Conservation (phyloP, 768 basidiomycete genomes). For the Lentinula lateritia region DNA sequence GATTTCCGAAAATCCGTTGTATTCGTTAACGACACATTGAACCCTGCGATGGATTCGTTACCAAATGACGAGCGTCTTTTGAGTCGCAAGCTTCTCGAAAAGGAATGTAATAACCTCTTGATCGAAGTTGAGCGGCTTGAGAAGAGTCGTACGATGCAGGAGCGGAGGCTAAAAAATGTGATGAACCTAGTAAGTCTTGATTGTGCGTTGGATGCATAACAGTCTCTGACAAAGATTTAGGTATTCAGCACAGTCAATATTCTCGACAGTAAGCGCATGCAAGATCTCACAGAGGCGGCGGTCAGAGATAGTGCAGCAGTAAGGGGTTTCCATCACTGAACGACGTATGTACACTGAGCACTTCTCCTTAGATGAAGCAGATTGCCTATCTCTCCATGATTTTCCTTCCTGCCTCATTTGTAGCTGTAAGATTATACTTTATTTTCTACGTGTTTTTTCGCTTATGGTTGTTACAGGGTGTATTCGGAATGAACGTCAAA, state of each 20-base stretch:
- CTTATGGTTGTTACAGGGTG: conserved; percentile 24
- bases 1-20: conserved; percentile 48
- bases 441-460: background rate
- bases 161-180: conserved; percentile 44
- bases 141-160: conserved; percentile 35
- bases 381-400: conserved; percentile 60
- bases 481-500: conserved; percentile 57
- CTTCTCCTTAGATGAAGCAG: conserved; percentile 40
- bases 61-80: conserved; percentile 19
- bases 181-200: conserved; percentile 38
- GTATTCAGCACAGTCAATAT: conserved; percentile 59
- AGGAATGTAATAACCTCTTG: conserved; percentile 46
- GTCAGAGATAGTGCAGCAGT: conserved; percentile 6
- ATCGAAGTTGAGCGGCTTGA: conserved; percentile 45
- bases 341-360: background rate
- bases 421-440: conserved; percentile 25
- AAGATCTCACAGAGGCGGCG: conserved; percentile 45
- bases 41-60: conserved; percentile 45
- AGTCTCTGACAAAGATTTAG: conserved; percentile 20
- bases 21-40: conserved; percentile 43
- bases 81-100: conserved; percentile 28
- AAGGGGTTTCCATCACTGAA: background rate
- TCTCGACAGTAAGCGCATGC: conserved; percentile 46
- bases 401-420: conserved; percentile 54
- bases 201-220: background rate